Base-by-base conservation (phyloP, 2,329 filamentous ascomycete species). In the Botryotinia narcissicola region DNA sequence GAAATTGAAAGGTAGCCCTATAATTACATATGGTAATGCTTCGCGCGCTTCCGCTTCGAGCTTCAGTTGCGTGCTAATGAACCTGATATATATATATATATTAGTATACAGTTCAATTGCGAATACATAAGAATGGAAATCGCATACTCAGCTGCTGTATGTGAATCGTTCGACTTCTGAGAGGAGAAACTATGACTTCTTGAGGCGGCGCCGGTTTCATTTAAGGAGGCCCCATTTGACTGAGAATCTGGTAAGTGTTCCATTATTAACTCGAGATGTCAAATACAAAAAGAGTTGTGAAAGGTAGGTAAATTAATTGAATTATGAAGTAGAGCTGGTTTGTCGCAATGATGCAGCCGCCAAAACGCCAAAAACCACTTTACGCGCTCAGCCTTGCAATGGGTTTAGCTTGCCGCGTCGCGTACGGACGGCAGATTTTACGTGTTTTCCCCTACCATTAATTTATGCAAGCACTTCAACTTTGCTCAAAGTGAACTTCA, bases 11-110 rank as follows among this genome's bases (percentile, higher is more conserved):
- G 48, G 22, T n/a, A 79, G 51, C 60, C 32, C 59, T 62, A 66
- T 59, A 78, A 89, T 79, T 84, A 97, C 94, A 81, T 97, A 99
- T 77, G 96, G 96, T 10, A 99, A 88, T 75, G 93, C 93, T 86
- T 99, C 95, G 78, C 95, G 94, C 64, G 96, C 96, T 84, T 99
- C 96, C 32, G 93, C 93, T 84, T 99, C 96, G 71, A 99, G 91
- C 77, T 92, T 90, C 80, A 98, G 91, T 81, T 99, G 96, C 72
- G 90, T 91, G 78, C 93, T 90, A 77, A 99, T 94, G 81, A 97
- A 98, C 42, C 93, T 95, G 8, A 18, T 48, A 77, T 72, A 51
- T 72, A 77, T 72, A 51, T 72, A 57, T 29, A 14, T 12, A 16
- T 51, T 48, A 60, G 68, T 10, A 61, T 66, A 3, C 1, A 69